These are phyloP conservation scores for Zalaria sp. DNA, from an alignment of 2,329 filamentous ascomycete genomes.

Conservation along the genomic window DNA sequence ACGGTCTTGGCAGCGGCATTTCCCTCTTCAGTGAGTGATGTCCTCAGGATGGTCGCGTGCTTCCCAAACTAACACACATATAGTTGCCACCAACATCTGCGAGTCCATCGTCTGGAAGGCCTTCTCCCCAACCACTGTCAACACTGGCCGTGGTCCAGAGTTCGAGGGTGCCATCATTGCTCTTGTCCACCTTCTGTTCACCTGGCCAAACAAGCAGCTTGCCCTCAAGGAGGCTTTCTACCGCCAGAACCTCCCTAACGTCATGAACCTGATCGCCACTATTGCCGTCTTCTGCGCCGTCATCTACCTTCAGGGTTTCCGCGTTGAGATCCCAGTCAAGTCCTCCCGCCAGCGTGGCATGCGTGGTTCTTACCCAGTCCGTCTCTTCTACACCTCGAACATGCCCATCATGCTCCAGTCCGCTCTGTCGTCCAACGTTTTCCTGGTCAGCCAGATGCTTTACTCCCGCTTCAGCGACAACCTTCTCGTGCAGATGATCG, in stretches of 20 bases:
- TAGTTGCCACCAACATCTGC: slow-evolving; percentile 97
- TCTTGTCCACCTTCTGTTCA: slow-evolving; percentile 93
- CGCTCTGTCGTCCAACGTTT: slow-evolving; percentile 95
- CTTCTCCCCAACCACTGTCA: slow-evolving; percentile 97
- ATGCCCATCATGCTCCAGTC: slow-evolving; percentile 99
- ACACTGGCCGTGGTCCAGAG: slow-evolving; percentile 96
- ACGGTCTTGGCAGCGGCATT: slow-evolving; percentile 95
- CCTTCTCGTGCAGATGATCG: slow-evolving; percentile 90
- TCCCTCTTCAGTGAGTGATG: slow-evolving; percentile 61
- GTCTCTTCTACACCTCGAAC: slow-evolving; percentile 99
- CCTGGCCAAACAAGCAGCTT: slow-evolving; percentile 98
- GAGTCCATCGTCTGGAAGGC: slow-evolving; percentile 99
- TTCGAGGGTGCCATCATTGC: slow-evolving; percentile 98
- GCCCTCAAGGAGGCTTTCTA: slow-evolving; percentile 98
- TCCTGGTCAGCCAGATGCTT: slow-evolving; percentile 98
- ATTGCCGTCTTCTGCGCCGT: slow-evolving; percentile 89
- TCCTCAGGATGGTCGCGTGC: neutral
- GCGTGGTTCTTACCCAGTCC: slow-evolving; percentile 93
- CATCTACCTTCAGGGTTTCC: slow-evolving; percentile 79
- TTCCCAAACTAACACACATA: neutral
- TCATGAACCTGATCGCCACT: slow-evolving; percentile 96
- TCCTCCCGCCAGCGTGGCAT: slow-evolving; percentile 97
- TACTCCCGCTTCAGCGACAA: slow-evolving; percentile 99
- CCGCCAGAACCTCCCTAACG: slow-evolving; percentile 96
- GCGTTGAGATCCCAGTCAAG: slow-evolving; percentile 99